Evolutionary conservation across 768 basidiomycete species (phyloP).

Genomic region (Amanita fuliginea): DNA sequence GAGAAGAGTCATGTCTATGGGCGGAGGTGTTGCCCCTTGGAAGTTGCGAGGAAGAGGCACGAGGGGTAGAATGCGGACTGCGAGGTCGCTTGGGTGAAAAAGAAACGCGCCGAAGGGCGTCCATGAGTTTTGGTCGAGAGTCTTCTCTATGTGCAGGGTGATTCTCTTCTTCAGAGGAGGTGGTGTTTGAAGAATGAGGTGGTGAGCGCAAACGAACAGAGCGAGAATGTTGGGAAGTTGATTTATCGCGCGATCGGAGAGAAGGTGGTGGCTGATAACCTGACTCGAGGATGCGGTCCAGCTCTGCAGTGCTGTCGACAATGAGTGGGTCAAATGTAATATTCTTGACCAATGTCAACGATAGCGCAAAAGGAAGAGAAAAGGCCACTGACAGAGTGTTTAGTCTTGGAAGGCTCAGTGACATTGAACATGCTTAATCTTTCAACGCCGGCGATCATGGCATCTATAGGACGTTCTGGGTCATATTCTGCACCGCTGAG

Average conservation of each 20-base stretch:
- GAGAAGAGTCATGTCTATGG: slow-evolving; percentile 4
- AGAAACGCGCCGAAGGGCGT: slow-evolving; percentile 56
- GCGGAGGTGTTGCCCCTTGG: not conserved
- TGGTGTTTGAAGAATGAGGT: slow-evolving; percentile 22
- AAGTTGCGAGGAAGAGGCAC: slow-evolving; percentile 5
- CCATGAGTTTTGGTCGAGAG: slow-evolving; percentile 55
- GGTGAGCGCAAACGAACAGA: slow-evolving; percentile 36
- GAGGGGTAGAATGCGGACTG: slow-evolving; percentile 18
- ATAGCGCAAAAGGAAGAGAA: not conserved
- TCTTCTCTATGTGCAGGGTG: slow-evolving; percentile 23
- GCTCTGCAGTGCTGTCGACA: slow-evolving; percentile 49
- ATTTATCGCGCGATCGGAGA: slow-evolving; percentile 6
- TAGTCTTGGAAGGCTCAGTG: slow-evolving; percentile 38
- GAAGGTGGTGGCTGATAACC: slow-evolving; percentile 29
- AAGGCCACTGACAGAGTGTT: slow-evolving; percentile 30
- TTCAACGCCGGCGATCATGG: slow-evolving; percentile 56
- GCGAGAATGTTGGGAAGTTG: slow-evolving; percentile 16
- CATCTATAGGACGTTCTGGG: slow-evolving; percentile 68
- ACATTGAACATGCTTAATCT: slow-evolving; percentile 44
- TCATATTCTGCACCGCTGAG: slow-evolving; percentile 78
- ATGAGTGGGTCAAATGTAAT: slow-evolving; percentile 44
- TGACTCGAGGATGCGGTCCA: slow-evolving; percentile 49
- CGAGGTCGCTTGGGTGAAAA: slow-evolving; percentile 75
- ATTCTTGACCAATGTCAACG: slow-evolving; percentile 16
- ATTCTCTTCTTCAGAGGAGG: slow-evolving; percentile 41